Conservation (phyloP, 352 stramenopile species). For the Phytophthora boehmeriae region DNA sequence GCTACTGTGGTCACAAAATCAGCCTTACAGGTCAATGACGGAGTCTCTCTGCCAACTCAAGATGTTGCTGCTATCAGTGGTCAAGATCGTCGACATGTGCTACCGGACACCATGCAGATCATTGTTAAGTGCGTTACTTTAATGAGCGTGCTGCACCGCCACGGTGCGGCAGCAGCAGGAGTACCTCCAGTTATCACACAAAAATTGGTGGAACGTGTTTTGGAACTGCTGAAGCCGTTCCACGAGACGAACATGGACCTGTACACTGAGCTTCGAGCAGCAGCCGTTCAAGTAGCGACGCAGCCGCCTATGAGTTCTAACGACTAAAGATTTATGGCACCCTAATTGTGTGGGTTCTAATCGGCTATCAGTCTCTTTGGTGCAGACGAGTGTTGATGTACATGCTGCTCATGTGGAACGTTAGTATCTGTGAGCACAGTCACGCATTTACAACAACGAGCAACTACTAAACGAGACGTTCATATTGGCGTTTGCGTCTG, state of each 20-base stretch:
- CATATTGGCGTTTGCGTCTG: too few species aligned
- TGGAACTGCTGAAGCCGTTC: conserved; percentile 60
- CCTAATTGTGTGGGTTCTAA: too few species aligned
- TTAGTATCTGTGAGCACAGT: too few species aligned
- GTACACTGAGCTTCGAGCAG: conserved; percentile 53
- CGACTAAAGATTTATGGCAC: conserved; percentile 9
- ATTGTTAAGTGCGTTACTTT: conserved; percentile 62
- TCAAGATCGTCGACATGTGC: conserved; percentile 12
- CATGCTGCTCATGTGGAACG: too few species aligned
- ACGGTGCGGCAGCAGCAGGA: conserved; percentile 23
- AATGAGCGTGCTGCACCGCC: conserved; percentile 53
- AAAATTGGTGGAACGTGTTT: conserved; percentile 65
- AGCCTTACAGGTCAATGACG: conserved; percentile 27
- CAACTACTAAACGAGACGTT: too few species aligned
- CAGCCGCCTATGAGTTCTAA: conserved; percentile 12
- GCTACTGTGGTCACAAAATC: conserved; percentile 30
- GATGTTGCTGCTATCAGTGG: background rate
- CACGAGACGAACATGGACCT: conserved; percentile 70
- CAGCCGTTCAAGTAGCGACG: conserved; percentile 31
- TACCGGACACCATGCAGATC: conserved; percentile 54
- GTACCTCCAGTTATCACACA: conserved; percentile 58
- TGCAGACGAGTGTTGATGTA: too few species aligned
- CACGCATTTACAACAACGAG: too few species aligned
- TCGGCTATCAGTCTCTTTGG: too few species aligned
- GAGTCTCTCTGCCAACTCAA: conserved; percentile 7